Base-by-base conservation (phyloP, 495 filamentous ascomycete genomes). In the Penicillium canariense region DNA sequence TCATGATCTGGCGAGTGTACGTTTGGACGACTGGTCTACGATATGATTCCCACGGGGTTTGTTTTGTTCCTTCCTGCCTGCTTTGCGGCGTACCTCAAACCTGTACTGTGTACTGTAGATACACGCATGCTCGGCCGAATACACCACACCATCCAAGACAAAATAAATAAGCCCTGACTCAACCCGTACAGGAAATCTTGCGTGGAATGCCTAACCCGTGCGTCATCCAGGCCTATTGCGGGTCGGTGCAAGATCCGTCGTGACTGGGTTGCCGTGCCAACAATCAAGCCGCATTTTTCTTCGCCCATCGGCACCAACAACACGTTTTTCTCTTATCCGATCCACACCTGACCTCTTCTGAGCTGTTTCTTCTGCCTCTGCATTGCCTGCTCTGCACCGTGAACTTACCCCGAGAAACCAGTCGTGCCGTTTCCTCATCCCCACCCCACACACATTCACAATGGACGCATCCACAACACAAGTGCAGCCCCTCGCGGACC, bases 231-330 rank as follows among this genome's bases (percentile, higher is more conserved):
- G 51, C 25, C 38, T 27, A 25, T 36, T n/a, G 14, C 9, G 14
- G 18, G 15, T 42, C 43, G 36, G 20, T 34, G 47, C 28, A 15
- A 27, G 30, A 25, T 43, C 43, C 63, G 58, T 67, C 58, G 55
- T 57, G 18, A 17, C 6, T 17, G 2, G 17, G 73, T 76, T 76
- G 73, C 71, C 69, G 53, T 60, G 73, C 60, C 73, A 74, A 76
- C 73, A 76, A 76, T 76, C 73, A 60, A 45, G 4, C 39, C 46
- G 56, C 58, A 60, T 62, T 65, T 69, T 68, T 69, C 56, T 49
- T 63, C 53, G 17, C 31, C 32, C 53, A 52, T 48, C 48, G 44
- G 50, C 60, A 63, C 54, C 56, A 58, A 56, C 59, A 59, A 60
- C 56, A 58, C 61, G 55, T 63, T 67, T 63, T 57, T 55, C 59